Evolutionary conservation across 1,284 basidiomycete species (phyloP).

Genomic region (Cystobasidium slooffiae): DNA sequence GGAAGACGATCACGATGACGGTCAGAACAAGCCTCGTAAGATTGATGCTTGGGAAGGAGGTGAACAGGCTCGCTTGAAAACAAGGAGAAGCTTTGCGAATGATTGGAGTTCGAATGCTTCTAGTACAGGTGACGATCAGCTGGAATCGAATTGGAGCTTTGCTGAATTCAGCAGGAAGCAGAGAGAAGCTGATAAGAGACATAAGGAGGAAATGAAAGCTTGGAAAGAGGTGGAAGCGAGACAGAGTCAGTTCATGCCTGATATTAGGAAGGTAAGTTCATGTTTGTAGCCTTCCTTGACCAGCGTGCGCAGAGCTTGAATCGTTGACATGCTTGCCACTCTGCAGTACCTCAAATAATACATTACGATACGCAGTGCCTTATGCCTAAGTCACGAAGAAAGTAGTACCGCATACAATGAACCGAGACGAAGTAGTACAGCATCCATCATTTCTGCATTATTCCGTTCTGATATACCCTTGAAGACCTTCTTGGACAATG

Average conservation of each 20-base stretch:
- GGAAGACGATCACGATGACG: slow-evolving; percentile 68
- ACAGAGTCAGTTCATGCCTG: not conserved
- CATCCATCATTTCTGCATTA: too few species aligned
- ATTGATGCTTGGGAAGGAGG: slow-evolving; percentile 40
- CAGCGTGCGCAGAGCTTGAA: too few species aligned
- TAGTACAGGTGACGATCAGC: slow-evolving; percentile 20
- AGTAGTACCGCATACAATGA: too few species aligned
- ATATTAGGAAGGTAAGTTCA: slow-evolving; percentile 23
- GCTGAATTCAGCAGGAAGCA: slow-evolving; percentile 17
- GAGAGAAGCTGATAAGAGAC: slow-evolving; percentile 9
- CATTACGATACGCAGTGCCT: too few species aligned
- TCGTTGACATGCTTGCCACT: too few species aligned
- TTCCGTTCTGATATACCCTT: too few species aligned
- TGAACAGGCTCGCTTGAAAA: slow-evolving; percentile 29
- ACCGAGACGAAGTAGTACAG: too few species aligned
- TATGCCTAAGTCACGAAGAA: too few species aligned
- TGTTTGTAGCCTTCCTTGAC: not conserved
- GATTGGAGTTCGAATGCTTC: slow-evolving; percentile 25
- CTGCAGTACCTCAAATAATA: too few species aligned
- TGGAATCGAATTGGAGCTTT: slow-evolving; percentile 10
- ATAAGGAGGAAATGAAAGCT: slow-evolving; percentile 14
- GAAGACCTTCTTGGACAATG: too few species aligned
- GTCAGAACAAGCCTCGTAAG: not conserved
- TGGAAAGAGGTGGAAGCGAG: not conserved
- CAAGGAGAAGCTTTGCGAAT: slow-evolving; percentile 35